Base-by-base conservation (phyloP, 305 asterid species). In the Solanum aculeatissimum region DNA sequence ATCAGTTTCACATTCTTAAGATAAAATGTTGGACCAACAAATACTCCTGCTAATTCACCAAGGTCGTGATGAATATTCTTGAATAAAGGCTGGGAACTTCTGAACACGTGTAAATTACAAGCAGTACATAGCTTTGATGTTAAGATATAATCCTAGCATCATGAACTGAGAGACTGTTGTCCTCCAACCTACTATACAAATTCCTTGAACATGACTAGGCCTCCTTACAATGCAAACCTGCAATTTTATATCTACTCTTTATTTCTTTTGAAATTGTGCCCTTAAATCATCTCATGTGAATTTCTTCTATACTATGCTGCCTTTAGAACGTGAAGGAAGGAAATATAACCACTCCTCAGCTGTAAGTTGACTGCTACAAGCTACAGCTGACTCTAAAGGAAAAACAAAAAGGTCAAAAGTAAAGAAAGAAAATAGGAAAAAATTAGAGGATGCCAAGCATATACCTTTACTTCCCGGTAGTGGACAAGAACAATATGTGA, bases 401-500 rank as follows among this genome's bases (percentile, higher is more conserved):
- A 81, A 69, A 15, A 66, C 69, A 80, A 54, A 9, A 55, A 42
- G 18, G 14, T 7, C 70, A 13, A 60, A 60, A 53, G 49, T 27
- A 42, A 77, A 53, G 79, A 14, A 62, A 49, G 27, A 81, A 21
- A 66, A 78, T 21, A 15, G 57, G 55, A 57, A 35, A n/a, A 60
- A 32, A 53, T 35, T 27, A 83, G 49, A 81, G 65, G 19, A 83
- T 72, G 72, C 83, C 21, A 74, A 87, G 84, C 47, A 58, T 53
- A 82, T 89, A 97, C 99, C 99, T 95, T 92, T 79, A 95, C 96
- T 90, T 93, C 98, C 89, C 95, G 94, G 91, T 97, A 97, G 90
- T 97, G 99, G 85, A 97, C 99, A 75, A 97, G 95, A 86, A 97
- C 99, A 84, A 97, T 97, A 92, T 95, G 93, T 45, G 98, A 94